Evolutionary conservation across 2,329 filamentous ascomycete species (phyloP).

Genomic region (Pyricularia grisea): DNA sequence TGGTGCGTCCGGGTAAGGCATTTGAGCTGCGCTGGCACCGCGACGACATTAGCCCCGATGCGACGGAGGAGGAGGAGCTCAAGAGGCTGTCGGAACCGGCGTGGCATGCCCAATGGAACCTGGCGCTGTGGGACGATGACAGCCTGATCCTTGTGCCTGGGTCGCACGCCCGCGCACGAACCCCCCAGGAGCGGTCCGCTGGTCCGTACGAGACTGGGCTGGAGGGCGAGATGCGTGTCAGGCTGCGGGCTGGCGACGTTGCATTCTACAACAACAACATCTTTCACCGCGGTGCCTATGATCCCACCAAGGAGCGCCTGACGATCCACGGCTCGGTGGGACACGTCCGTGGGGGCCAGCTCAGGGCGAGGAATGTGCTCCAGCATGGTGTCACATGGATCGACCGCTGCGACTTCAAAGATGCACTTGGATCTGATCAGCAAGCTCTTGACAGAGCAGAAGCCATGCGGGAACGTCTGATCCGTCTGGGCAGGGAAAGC

Average conservation of each 20-base stretch:
- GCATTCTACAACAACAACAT: slow-evolving; percentile 92
- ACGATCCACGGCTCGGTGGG: slow-evolving; percentile 68
- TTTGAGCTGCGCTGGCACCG: slow-evolving; percentile 79
- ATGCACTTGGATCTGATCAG: slow-evolving; percentile 13
- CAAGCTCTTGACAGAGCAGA: slow-evolving; percentile 40
- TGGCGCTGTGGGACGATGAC: slow-evolving; percentile 67
- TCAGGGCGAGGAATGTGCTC: slow-evolving; percentile 61
- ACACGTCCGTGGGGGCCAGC: slow-evolving; percentile 40
- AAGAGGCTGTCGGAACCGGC: slow-evolving; percentile 49
- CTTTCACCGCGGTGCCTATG: slow-evolving; percentile 62
- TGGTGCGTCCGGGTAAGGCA: slow-evolving; percentile 60
- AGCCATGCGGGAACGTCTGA: slow-evolving; percentile 53
- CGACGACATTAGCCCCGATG: slow-evolving; percentile 67
- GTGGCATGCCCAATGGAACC: slow-evolving; percentile 79
- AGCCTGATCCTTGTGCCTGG: slow-evolving; percentile 70
- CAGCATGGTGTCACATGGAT: slow-evolving; percentile 68
- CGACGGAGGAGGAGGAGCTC: slow-evolving; percentile 57
- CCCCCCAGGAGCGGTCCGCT: slow-evolving; percentile 57
- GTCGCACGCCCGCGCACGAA: slow-evolving; percentile 63
- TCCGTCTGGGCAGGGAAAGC: slow-evolving; percentile 50
- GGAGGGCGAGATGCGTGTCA: slow-evolving; percentile 57
- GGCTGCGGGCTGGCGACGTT: slow-evolving; percentile 63
- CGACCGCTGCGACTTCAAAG: slow-evolving; percentile 43
- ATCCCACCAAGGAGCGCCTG: slow-evolving; percentile 48
- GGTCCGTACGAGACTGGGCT: slow-evolving; percentile 53